Evolutionary conservation across 768 basidiomycete genomes (phyloP).

Genomic region (Cytidiella melzeri): DNA sequence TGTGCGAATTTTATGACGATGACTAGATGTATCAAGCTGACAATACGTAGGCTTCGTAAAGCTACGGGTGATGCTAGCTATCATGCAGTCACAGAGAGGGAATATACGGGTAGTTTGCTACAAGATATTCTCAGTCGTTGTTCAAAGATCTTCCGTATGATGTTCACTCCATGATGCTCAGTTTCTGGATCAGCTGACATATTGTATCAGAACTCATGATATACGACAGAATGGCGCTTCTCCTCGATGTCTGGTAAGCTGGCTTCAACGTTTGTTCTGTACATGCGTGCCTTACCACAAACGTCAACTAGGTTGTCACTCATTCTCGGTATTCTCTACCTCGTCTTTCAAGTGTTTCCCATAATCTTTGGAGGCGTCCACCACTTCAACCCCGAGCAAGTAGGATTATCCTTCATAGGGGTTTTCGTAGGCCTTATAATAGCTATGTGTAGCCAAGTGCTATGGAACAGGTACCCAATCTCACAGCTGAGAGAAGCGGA

Average conservation of each 20-base stretch:
- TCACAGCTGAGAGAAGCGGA: conserved; percentile 16
- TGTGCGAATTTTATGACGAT: not conserved
- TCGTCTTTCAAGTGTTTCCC: conserved; percentile 49
- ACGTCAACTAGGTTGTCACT: conserved; percentile 35
- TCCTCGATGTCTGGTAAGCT: conserved; percentile 67
- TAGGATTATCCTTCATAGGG: conserved; percentile 41
- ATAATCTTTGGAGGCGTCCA: conserved; percentile 40
- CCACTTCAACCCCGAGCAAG: conserved; percentile 44
- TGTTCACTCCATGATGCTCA: not conserved
- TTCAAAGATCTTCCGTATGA: conserved; percentile 63
- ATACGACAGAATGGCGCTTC: conserved; percentile 70
- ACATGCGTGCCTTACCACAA: conserved; percentile 5
- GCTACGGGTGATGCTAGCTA: conserved; percentile 44
- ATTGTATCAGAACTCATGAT: conserved; percentile 54
- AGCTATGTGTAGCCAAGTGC: conserved; percentile 29
- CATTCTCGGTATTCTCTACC: conserved; percentile 36
- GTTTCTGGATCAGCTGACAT: not conserved
- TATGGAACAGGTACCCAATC: conserved; percentile 28
- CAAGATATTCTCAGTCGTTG: conserved; percentile 47
- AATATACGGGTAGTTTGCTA: conserved; percentile 32
- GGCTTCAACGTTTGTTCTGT: no score
- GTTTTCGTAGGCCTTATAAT: conserved; percentile 39
- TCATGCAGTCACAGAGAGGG: conserved; percentile 51
- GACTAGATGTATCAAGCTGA: not conserved
- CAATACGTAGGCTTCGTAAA: conserved; percentile 38